Conservation (phyloP, 257 asterid species). For the Solanum chaucha region DNA sequence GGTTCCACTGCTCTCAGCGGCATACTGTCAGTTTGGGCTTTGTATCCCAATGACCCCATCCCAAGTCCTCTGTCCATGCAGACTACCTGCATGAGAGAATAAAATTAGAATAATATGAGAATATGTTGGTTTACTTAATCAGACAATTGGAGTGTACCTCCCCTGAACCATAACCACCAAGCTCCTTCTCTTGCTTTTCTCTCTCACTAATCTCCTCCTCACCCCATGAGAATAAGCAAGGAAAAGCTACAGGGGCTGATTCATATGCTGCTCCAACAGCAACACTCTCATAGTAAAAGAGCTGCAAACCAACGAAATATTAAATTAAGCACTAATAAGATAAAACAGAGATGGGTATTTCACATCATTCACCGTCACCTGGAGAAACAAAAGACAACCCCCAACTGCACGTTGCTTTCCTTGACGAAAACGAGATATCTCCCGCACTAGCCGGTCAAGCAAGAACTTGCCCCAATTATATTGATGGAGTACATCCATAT, state of each 20-base stretch:
- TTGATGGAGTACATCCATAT: conserved; percentile 86
- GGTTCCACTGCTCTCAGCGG: conserved; percentile 26
- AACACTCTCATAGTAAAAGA: conserved; percentile 91
- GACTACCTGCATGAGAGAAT: conserved; percentile 53
- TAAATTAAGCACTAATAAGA: background rate
- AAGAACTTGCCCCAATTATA: conserved; percentile 97
- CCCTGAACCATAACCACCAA: conserved; percentile 95
- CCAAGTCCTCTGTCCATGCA: conserved; percentile 98
- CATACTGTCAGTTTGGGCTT: conserved; percentile 36
- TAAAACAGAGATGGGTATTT: background rate
- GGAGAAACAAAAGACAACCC: conserved; percentile 96
- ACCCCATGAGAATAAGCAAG: conserved; percentile 92
- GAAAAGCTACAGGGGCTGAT: conserved; percentile 63
- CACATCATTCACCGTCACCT: conserved; percentile 36
- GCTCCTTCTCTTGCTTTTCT: conserved; percentile 89
- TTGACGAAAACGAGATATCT: conserved; percentile 94
- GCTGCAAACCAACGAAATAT: conserved; percentile 34
- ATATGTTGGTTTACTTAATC: background rate
- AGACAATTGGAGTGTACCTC: conserved; percentile 45
- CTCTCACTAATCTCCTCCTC: conserved; percentile 97
- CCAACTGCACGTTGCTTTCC: conserved; percentile 99
- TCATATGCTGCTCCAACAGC: conserved; percentile 68
- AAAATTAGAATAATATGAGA: conserved; percentile 4
- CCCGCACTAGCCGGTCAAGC: conserved; percentile 91
- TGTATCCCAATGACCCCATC: conserved; percentile 54